Conservation (phyloP, 371 early-diverging fungal species). For the Mortierella sp. region DNA sequence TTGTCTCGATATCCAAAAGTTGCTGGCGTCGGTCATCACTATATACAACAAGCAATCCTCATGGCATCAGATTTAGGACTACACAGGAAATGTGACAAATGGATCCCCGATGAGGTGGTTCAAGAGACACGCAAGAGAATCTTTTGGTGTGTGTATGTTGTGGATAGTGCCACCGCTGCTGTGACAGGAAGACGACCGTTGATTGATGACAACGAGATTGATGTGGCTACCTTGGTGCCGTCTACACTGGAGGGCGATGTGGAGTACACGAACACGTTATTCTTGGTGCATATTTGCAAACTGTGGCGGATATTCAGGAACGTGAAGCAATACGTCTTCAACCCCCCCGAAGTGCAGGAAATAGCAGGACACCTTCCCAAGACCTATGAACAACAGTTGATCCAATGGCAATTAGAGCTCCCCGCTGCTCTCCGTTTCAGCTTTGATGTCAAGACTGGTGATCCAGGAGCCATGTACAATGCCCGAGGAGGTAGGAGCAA, state of each 20-base stretch:
- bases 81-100: constrained; percentile 51
- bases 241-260: constrained; percentile 25
- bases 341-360: constrained; percentile 44
- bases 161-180: constrained; percentile 32
- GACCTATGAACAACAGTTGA: constrained; percentile 47
- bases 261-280: constrained; percentile 28
- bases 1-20: constrained; percentile 46
- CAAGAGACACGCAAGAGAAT: constrained; percentile 41
- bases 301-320: constrained; percentile 48
- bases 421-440: constrained; percentile 44
- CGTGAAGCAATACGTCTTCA: constrained; percentile 48
- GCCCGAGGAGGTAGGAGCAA: constrained; percentile 33
- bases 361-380: constrained; percentile 49
- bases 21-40: constrained; percentile 30
- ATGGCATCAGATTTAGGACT: constrained; percentile 47
- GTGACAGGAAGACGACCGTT: constrained; percentile 40
- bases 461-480: constrained; percentile 32
- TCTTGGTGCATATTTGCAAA: constrained; percentile 39
- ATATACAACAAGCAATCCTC: constrained; percentile 37
- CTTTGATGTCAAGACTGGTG: constrained; percentile 29
- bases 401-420: constrained; percentile 51
- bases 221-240: constrained; percentile 30
- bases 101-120: constrained; percentile 45
- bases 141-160: constrained; percentile 49
- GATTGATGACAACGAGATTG: constrained; percentile 35